These are phyloP conservation scores for Lachnellula occidentalis DNA, from an alignment of 2,329 filamentous ascomycete species.

Conservation along the genomic window DNA sequence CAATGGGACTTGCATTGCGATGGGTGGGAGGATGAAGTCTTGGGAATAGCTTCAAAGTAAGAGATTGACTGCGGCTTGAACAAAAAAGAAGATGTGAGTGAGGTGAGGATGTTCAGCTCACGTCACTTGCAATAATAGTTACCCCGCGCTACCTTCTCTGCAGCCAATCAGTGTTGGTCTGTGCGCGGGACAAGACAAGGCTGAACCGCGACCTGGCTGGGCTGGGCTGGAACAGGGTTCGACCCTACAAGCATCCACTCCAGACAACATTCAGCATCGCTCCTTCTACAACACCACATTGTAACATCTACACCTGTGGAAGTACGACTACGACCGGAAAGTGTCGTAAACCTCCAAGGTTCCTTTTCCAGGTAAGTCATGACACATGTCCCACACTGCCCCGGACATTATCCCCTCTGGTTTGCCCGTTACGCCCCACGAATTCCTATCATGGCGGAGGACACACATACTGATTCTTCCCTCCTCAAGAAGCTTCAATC, in stretches of 20 bases:
- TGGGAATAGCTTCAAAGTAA: neutral
- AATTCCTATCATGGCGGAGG: no score
- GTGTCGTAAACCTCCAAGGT: no score
- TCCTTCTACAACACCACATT: neutral
- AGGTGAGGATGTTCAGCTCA: neutral
- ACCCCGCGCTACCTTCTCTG: neutral
- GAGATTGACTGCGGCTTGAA: no score
- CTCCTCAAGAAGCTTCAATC: no score
- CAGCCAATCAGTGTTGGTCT: neutral
- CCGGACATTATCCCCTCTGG: no score
- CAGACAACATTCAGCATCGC: neutral
- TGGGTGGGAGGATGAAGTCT: neutral
- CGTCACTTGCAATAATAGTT: neutral
- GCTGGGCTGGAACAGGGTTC: neutral
- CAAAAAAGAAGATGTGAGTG: no score
- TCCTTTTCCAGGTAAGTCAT: no score
- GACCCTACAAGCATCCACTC: neutral
- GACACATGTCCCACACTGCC: no score
- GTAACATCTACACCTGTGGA: no score
- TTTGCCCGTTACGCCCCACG: no score
- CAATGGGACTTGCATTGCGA: slow-evolving; percentile 57
- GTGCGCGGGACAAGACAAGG: neutral
- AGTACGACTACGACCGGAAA: no score
- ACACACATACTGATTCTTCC: no score
- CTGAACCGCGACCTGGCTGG: neutral